Conservation (phyloP, 2,329 filamentous ascomycete species). For the Beauveria asiatica region DNA sequence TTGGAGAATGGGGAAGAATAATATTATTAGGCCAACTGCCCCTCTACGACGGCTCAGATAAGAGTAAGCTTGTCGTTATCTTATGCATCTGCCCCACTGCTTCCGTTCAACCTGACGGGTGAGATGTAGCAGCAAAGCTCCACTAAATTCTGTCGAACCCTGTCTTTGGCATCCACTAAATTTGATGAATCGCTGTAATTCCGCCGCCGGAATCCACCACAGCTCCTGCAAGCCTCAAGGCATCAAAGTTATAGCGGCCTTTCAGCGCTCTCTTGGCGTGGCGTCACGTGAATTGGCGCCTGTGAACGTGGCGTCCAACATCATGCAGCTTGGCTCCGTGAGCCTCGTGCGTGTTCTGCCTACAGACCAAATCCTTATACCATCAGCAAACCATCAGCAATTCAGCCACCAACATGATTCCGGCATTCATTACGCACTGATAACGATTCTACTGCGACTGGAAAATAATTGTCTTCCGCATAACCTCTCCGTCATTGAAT, state of each 20-base stretch:
- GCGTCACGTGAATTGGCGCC: slow-evolving; percentile 3
- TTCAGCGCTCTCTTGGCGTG: background rate
- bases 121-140: background rate
- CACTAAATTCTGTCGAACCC: background rate
- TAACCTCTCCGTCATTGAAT: background rate
- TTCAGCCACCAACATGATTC: background rate
- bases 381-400: background rate
- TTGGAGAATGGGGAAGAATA: slow-evolving; percentile 4
- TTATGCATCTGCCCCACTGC: slow-evolving; percentile 5
- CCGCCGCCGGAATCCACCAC: background rate
- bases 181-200: background rate
- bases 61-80: slow-evolving; percentile 10
- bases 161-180: background rate
- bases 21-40: background rate
- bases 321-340: background rate
- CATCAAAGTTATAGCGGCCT: background rate
- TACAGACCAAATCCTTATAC: background rate
- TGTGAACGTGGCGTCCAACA: background rate
- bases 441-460: background rate
- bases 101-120: background rate
- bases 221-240: no score
- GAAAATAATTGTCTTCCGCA: background rate
- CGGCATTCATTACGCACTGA: background rate
- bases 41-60: slow-evolving; percentile 3
- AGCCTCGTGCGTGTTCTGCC: background rate